Percentiles rank a stretch among this genome's conserved stretches.
phyloP scores from a whole-genome alignment of 768 basidiomycete species.

The Boletales sp. region DNA sequence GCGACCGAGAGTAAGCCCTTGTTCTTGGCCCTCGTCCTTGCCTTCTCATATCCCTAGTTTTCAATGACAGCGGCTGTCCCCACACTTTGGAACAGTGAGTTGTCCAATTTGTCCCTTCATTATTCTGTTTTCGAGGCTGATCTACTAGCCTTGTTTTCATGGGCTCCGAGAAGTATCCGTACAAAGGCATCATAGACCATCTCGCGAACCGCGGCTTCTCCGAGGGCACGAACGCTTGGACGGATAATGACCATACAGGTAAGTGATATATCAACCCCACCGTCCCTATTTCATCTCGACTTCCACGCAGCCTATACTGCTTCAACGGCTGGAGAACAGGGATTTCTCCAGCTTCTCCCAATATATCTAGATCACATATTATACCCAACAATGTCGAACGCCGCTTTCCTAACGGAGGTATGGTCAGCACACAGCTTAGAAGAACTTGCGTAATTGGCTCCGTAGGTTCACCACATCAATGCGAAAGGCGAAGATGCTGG shows the following conservation, averaged over 20 bases:
- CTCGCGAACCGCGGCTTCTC: slow-evolving; percentile 94
- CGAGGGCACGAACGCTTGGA: slow-evolving; percentile 95
- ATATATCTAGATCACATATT: slow-evolving; percentile 96
- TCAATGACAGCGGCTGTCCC: slow-evolving; percentile 92
- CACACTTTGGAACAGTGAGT: slow-evolving; percentile 94
- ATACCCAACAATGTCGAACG: slow-evolving; percentile 90
- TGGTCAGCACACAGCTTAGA: slow-evolving; percentile 2
- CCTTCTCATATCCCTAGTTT: slow-evolving; percentile 51
- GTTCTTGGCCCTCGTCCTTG: neutral
- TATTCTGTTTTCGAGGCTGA: slow-evolving; percentile 1
- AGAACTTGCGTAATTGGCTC: slow-evolving; percentile 4
- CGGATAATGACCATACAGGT: slow-evolving; percentile 84
- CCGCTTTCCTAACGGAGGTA: slow-evolving; percentile 72
- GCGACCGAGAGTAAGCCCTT: slow-evolving; percentile 75
- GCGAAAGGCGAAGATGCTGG: slow-evolving; percentile 88
- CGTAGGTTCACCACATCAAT: slow-evolving; percentile 91
- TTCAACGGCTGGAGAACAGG: slow-evolving; percentile 91
- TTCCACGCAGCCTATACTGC: slow-evolving; percentile 73
- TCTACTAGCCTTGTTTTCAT: slow-evolving; percentile 77
- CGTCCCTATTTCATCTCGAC: neutral
- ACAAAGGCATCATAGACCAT: slow-evolving; percentile 93
- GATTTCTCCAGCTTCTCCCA: slow-evolving; percentile 79
- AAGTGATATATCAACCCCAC: neutral
- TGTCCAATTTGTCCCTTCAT: neutral
- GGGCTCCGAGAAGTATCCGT: slow-evolving; percentile 93